These are phyloP conservation scores for Fusarium sp. DNA, from an alignment of 2,329 filamentous ascomycete genomes.

Conservation along the genomic window DNA sequence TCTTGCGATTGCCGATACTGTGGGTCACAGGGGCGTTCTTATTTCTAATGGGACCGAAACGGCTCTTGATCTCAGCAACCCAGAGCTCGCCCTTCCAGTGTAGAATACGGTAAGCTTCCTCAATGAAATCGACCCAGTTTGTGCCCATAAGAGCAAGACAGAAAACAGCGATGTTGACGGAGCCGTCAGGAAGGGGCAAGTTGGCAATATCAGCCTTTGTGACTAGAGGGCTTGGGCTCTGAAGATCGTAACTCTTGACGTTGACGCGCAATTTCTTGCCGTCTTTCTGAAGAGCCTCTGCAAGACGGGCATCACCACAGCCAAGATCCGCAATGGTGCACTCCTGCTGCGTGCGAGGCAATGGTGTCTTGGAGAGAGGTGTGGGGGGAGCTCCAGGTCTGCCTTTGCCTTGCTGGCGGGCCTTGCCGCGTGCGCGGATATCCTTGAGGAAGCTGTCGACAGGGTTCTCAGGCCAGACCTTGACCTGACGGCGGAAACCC, in stretches of 20 bases:
- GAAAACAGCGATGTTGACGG: conserved; percentile 90
- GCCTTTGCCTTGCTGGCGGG: conserved; percentile 53
- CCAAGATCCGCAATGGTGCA: conserved; percentile 91
- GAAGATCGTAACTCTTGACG: conserved; percentile 88
- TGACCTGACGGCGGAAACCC: conserved; percentile 94
- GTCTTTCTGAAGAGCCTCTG: conserved; percentile 73
- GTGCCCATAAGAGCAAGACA: conserved; percentile 98
- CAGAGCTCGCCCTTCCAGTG: conserved; percentile 96
- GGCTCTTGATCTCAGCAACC: conserved; percentile 96
- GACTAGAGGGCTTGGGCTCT: conserved; percentile 79
- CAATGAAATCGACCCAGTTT: conserved; percentile 96
- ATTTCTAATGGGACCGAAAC: conserved; percentile 69
- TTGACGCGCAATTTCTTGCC: conserved; percentile 76
- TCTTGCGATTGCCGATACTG: conserved; percentile 77
- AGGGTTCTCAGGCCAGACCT: conserved; percentile 96
- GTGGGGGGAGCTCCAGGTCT: conserved; percentile 47
- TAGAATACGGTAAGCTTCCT: conserved; percentile 92
- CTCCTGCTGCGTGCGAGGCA: conserved; percentile 78
- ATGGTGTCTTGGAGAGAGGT: conserved; percentile 57
- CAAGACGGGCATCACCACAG: conserved; percentile 90
- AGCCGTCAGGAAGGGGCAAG: conserved; percentile 79
- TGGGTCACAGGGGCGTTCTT: conserved; percentile 67
- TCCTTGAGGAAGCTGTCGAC: conserved; percentile 86
- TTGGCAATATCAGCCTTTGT: conserved; percentile 90
- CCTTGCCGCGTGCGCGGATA: conserved; percentile 75